These are phyloP conservation scores for Fusarium nisikadoi DNA, from an alignment of 2,329 filamentous ascomycete genomes.

Conservation along the genomic window DNA sequence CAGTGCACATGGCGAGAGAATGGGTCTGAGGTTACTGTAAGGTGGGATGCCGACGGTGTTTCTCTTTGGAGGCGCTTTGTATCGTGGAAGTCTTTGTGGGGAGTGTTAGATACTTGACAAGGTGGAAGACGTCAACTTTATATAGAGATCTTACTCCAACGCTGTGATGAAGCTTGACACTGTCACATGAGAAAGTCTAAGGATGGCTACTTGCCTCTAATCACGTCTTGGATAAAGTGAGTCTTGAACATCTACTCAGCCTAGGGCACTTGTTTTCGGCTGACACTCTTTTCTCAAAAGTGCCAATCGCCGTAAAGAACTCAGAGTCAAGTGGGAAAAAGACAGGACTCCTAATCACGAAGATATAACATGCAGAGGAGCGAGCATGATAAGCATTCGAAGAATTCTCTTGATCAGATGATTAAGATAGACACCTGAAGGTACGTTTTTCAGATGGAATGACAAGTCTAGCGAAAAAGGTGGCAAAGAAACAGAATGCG, in stretches of 20 bases:
- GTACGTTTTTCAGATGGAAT: rapidly evolving
- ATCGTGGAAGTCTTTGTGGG: too few relatives aligned
- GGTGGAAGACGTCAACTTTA: neutral
- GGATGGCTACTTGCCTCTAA: rapidly evolving
- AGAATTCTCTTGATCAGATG: rapidly evolving
- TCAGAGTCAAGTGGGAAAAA: rapidly evolving
- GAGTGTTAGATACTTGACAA: rapidly evolving
- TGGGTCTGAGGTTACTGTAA: rapidly evolving
- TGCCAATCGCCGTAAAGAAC: rapidly evolving
- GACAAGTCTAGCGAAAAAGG: neutral
- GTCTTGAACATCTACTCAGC: too few relatives aligned
- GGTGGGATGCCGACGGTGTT: rapidly evolving
- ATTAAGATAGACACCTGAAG: too few relatives aligned
- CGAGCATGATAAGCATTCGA: rapidly evolving
- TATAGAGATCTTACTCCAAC: rapidly evolving
- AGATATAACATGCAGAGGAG: rapidly evolving
- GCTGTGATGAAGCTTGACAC: neutral
- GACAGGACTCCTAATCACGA: rapidly evolving
- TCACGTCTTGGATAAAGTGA: rapidly evolving
- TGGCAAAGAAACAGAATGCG: rapidly evolving
- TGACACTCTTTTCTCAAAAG: rapidly evolving
- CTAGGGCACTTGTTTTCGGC: neutral
- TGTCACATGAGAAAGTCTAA: rapidly evolving
- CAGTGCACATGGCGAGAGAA: rapidly evolving
- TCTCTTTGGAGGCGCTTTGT: rapidly evolving